Conservation (phyloP, 305 asterid genomes). For the Solanum hybrid region DNA sequence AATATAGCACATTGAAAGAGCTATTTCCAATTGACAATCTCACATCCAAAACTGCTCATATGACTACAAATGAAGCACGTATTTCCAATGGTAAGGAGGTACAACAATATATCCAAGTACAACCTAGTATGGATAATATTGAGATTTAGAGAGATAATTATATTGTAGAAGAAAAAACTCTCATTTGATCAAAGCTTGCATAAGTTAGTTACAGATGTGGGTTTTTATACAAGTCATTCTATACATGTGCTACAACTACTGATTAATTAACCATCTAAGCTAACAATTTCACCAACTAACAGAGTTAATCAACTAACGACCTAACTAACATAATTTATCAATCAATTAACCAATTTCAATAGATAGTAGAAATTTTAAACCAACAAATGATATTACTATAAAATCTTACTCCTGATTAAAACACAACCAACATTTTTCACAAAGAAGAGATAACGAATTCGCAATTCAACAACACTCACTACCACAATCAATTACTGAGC, state of each 20-base stretch:
- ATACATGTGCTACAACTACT: not conserved
- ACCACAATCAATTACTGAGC: not conserved
- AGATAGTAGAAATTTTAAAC: not conserved
- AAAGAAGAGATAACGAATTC: not conserved
- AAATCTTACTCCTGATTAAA: not conserved
- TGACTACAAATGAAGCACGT: not conserved
- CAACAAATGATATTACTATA: not conserved
- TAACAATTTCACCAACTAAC: not conserved
- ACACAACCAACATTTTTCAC: not conserved
- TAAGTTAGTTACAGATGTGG: no score
- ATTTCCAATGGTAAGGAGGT: not conserved
- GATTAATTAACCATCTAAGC: not conserved
- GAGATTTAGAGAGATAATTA: no score
- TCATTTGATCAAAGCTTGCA: no score
- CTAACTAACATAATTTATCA: no score
- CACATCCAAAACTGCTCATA: not conserved
- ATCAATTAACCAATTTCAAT: not conserved
- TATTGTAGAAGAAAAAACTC: no score
- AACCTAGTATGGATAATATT: not conserved
- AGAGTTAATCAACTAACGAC: not conserved
- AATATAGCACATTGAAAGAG: not conserved
- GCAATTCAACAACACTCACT: not conserved
- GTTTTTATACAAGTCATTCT: no score
- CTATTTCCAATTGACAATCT: not conserved
- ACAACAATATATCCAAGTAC: not conserved